Evolutionary conservation across 495 filamentous ascomycete species (phyloP).

Genomic region (Xylaria longipes): DNA sequence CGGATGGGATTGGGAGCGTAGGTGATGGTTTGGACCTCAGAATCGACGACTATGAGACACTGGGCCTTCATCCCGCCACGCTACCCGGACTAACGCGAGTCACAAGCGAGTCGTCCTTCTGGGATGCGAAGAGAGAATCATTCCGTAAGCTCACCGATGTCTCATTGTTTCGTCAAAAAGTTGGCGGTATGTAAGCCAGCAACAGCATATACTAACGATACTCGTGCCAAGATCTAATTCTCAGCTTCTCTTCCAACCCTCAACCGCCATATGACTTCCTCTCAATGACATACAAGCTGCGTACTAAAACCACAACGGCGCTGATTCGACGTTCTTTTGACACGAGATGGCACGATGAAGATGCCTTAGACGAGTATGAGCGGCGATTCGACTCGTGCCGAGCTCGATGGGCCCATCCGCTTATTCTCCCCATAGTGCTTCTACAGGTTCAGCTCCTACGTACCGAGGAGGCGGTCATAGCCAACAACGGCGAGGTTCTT

Average conservation of each 20-base stretch:
- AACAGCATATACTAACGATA: constrained; percentile 16
- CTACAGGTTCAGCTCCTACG: constrained; percentile 44
- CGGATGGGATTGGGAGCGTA: constrained; percentile 20
- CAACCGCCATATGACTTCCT: constrained; percentile 46
- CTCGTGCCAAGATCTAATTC: constrained; percentile 36
- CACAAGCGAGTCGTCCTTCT: constrained; percentile 42
- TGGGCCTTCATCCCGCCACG: constrained; percentile 41
- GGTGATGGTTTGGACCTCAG: constrained; percentile 39
- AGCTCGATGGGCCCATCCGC: constrained; percentile 42
- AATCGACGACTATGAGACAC: constrained; percentile 37
- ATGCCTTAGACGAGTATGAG: constrained; percentile 44
- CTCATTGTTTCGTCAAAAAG: not conserved
- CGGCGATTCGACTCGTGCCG: constrained; percentile 42
- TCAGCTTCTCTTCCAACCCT: constrained; percentile 43
- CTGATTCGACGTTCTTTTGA: constrained; percentile 44
- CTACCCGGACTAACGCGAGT: constrained; percentile 37
- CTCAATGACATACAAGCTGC: constrained; percentile 43
- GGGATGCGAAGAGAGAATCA: constrained; percentile 41
- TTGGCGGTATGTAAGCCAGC: constrained; percentile 3
- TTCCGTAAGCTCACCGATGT: constrained; percentile 30
- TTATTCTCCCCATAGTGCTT: constrained; percentile 40
- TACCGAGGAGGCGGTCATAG: constrained; percentile 41
- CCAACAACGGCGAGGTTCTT: constrained; percentile 39
- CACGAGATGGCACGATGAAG: constrained; percentile 39
- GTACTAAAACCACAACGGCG: constrained; percentile 36